A percentile compares a stretch with the other conserved stretches of the same genome.
Conservation (phyloP, 768 basidiomycete species). For the Pseudohyphozyma bogoriensis region DNA sequence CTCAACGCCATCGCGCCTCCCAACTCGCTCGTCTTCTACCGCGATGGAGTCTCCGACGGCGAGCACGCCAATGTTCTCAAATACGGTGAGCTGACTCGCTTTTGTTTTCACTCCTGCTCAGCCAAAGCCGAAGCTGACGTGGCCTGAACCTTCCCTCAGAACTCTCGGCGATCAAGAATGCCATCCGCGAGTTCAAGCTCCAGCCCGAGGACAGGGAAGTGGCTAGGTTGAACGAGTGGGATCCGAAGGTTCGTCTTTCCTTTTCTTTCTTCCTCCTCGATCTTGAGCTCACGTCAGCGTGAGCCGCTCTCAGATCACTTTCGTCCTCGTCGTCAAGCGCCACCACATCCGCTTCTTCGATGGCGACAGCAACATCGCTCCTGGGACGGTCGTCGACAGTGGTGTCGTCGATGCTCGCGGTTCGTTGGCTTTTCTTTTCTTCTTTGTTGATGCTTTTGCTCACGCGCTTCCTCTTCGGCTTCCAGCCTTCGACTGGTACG, state of each 20-base stretch:
- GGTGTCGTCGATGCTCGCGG: not conserved
- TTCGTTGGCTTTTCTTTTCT: not conserved
- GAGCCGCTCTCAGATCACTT: slow-evolving; percentile 7
- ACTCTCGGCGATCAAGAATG: not conserved
- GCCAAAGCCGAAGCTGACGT: not conserved
- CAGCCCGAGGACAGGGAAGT: not conserved
- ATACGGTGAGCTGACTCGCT: not conserved
- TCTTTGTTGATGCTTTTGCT: not conserved
- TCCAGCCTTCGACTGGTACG: slow-evolving; percentile 5
- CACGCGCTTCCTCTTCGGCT: not conserved
- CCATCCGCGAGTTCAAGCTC: not conserved
- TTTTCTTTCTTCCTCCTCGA: not conserved
- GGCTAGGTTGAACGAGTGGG: not conserved
- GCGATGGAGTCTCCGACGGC: slow-evolving; percentile 14
- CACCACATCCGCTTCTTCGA: slow-evolving; percentile 16
- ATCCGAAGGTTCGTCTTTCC: not conserved
- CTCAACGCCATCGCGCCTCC: not conserved
- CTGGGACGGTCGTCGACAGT: slow-evolving; percentile 12
- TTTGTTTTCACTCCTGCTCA: not conserved
- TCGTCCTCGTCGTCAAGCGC: slow-evolving; percentile 8
- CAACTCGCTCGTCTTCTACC: slow-evolving; percentile 2
- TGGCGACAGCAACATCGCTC: not conserved
- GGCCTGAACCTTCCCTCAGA: not conserved
- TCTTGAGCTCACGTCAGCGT: not conserved
- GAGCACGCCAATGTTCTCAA: not conserved